Evolutionary conservation across 805 yeast genomes (phyloP).

Genomic region (Candida pseudoglaebosa): DNA sequence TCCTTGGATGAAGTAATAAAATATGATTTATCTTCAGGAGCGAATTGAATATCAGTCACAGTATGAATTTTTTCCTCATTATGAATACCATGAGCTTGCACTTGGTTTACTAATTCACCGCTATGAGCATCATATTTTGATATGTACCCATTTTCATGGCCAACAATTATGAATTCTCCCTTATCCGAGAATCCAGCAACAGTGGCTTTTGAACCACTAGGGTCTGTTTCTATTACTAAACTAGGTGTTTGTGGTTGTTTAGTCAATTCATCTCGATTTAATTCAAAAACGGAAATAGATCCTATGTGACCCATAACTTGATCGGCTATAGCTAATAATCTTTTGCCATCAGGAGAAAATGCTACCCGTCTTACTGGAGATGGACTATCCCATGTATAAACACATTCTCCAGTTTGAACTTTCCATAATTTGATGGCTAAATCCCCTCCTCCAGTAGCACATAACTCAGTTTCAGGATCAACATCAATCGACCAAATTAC

Average conservation of each 20-base stretch:
- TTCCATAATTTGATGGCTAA: slow-evolving; percentile 81
- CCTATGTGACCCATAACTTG: slow-evolving; percentile 90
- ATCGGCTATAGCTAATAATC: slow-evolving; percentile 75
- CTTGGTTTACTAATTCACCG: slow-evolving; percentile 61
- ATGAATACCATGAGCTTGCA: slow-evolving; percentile 68
- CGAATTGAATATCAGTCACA: slow-evolving; percentile 86
- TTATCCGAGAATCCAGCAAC: slow-evolving; percentile 87
- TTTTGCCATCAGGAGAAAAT: slow-evolving; percentile 68
- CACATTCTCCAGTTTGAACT: slow-evolving; percentile 70
- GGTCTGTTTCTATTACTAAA: slow-evolving; percentile 56
- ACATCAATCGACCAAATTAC: slow-evolving; percentile 93
- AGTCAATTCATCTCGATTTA: slow-evolving; percentile 46
- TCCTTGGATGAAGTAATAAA: slow-evolving; percentile 93
- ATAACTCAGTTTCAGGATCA: slow-evolving; percentile 60
- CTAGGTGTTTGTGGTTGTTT: slow-evolving; percentile 53
- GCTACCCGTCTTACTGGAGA: slow-evolving; percentile 92
- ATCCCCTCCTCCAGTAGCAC: slow-evolving; percentile 91
- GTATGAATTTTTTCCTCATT: slow-evolving; percentile 38
- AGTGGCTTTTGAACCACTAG: slow-evolving; percentile 57
- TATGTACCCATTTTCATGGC: slow-evolving; percentile 82
- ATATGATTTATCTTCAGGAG: slow-evolving; percentile 75
- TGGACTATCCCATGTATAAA: slow-evolving; percentile 66
- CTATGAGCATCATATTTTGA: slow-evolving; percentile 74
- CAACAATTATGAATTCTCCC: slow-evolving; percentile 72
- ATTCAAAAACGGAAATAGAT: slow-evolving; percentile 62